A percentile compares a stretch with the other conserved stretches of the same genome.
Conservation (phyloP, 768 basidiomycete genomes). For the Mycena rebaudengoi region DNA sequence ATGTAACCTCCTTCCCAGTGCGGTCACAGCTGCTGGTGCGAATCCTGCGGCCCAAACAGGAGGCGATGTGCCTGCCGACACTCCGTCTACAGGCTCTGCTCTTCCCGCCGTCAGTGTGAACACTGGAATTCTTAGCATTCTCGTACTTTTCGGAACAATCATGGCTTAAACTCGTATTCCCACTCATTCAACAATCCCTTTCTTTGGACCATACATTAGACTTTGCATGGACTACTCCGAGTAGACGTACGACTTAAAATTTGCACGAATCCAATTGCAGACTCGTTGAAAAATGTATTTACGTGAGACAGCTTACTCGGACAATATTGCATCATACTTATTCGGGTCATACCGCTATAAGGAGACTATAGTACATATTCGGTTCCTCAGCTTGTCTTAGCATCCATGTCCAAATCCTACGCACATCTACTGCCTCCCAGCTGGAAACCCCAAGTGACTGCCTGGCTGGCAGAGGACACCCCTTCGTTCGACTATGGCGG, state of each 20-base stretch:
- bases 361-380: too few relatives aligned
- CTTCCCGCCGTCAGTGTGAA: conserved; percentile 35
- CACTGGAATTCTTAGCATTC: conserved; percentile 41
- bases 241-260: too few relatives aligned
- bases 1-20: not conserved
- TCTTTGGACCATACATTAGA: not conserved
- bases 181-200: too few relatives aligned
- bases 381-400: not conserved
- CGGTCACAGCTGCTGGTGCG: not conserved
- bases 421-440: conserved; percentile 90
- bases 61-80: too few relatives aligned
- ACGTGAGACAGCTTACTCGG: too few relatives aligned
- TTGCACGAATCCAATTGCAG: too few relatives aligned
- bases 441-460: conserved; percentile 84
- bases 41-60: not conserved
- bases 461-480: conserved; percentile 92
- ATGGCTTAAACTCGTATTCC: too few relatives aligned
- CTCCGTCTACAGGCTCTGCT: conserved; percentile 43
- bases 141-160: conserved; percentile 46
- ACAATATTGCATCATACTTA: too few relatives aligned
- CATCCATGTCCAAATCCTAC: conserved; percentile 42
- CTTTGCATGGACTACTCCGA: not conserved
- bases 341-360: too few relatives aligned
- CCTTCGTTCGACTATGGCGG: conserved; percentile 98
- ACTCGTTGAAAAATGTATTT: too few relatives aligned